Evolutionary conservation across 1,139 yeast species (phyloP), one percentile per base, ranked within the genome.

Genomic region (Kurtzmaniella quercitrusa): DNA sequence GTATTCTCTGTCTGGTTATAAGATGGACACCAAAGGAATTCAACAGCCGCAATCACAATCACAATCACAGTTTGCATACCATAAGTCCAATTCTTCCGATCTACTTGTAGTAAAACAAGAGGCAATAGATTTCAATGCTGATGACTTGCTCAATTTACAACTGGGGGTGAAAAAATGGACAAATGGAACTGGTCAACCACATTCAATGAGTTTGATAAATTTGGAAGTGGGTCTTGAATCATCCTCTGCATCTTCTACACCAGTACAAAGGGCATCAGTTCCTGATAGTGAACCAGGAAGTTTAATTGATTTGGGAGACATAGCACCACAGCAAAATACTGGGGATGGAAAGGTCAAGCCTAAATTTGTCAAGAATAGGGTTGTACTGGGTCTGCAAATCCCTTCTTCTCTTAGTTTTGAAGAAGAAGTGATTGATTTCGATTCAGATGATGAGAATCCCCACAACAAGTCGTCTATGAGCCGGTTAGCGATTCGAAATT

Each of bases 351-450:
- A 33, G 14, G 37, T 29, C 12, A 55, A 50, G n/a, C 43, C 53
- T 3, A 58, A 61, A 41, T 66, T 62, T 51, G 69, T n/a, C 11
- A 36, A 67, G 51, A 72, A 69, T 50, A 51, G 66, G 44, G 53
- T 63, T 2, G 53, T 69, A 0, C 60, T 67, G 2, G 51, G 44
- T 8, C 52, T 56, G 14, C 70, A 63, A 37, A 60, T 59, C 25
- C 73, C 71, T 1, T 53, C 66, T 1, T 63, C 58, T 41, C 53
- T 70, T 40, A 63, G 58, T 39, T 64, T 72, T 37, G 68, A 68
- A 50, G 77, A 73, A 51, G 75, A 73, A 48, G 73, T 72, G 7
- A 66, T 73, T 40, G 77, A 73, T 49, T 73, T 71, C 62, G 77
- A 73, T 1, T 69, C 75, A 3, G 78, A 73, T 51, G 77, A 73